A percentile compares a stretch with the other conserved stretches of the same genome.
Evolutionary conservation across 2,329 filamentous ascomycete species (phyloP).

Genomic region (Beauveria sp.): DNA sequence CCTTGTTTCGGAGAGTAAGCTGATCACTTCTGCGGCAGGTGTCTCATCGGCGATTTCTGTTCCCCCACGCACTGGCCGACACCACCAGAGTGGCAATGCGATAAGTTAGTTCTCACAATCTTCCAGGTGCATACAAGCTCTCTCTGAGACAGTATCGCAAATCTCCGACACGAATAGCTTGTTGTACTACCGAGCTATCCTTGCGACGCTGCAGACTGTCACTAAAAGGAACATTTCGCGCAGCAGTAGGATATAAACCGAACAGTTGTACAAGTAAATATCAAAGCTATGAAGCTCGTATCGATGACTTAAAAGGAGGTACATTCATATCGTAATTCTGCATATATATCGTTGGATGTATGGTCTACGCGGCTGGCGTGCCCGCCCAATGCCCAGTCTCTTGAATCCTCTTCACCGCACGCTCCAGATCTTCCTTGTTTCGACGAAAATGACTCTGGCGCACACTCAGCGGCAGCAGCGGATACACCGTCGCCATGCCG

Average conservation of each 20-base stretch:
- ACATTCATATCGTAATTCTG: not conserved
- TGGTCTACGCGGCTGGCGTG: not conserved
- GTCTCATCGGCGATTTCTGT: no score
- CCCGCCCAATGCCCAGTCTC: constrained; percentile 14
- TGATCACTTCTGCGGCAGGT: no score
- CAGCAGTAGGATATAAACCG: no score
- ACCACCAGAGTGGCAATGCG: not conserved
- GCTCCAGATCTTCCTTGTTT: constrained; percentile 20
- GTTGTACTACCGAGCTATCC: no score
- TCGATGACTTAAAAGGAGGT: not conserved
- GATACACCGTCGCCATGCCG: constrained; percentile 21
- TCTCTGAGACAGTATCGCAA: no score
- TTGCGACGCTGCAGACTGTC: no score
- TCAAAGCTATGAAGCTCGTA: not conserved
- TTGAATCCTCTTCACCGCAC: constrained; percentile 15
- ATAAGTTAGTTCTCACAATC: not conserved
- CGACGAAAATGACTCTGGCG: constrained; percentile 17
- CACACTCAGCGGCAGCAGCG: constrained; percentile 12
- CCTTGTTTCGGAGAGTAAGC: no score
- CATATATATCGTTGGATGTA: not conserved
- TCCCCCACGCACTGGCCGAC: not conserved
- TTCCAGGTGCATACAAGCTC: not conserved
- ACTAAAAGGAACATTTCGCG: no score
- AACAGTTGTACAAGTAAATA: not conserved
- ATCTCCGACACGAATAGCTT: no score